These are phyloP conservation scores for Thraustochytrium striatum DNA, from an alignment of 352 stramenopile genomes.

Conservation along the genomic window DNA sequence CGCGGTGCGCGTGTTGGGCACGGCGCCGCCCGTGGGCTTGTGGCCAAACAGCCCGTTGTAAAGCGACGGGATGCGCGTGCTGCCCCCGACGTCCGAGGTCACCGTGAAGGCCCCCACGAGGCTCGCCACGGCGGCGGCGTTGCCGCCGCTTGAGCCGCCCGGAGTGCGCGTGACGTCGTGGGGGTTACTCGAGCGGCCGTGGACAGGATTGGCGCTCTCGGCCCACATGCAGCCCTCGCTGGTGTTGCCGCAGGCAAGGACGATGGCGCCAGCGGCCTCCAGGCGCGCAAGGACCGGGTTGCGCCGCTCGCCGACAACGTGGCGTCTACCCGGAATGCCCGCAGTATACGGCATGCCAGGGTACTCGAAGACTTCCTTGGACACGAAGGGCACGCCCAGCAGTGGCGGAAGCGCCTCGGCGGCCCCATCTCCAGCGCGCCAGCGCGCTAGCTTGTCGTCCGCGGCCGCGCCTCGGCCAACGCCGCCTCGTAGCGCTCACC, in stretches of 20 bases:
- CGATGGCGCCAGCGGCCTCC: slow-evolving; percentile 22
- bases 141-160: slow-evolving; percentile 58
- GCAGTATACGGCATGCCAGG: slow-evolving; percentile 30
- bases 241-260: slow-evolving; percentile 38
- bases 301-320: neutral
- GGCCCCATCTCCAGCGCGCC: too few species aligned
- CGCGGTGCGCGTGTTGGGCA: slow-evolving; percentile 42
- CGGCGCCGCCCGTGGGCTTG: slow-evolving; percentile 56
- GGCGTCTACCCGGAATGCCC: slow-evolving; percentile 1
- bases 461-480: neutral
- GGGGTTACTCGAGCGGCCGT: slow-evolving; percentile 56
- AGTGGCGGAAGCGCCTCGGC: slow-evolving; percentile 11
- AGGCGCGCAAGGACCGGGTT: slow-evolving; percentile 30
- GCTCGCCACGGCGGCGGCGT: slow-evolving; percentile 51
- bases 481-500: neutral
- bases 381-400: slow-evolving; percentile 48
- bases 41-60: slow-evolving; percentile 59
- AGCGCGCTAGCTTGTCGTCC: neutral
- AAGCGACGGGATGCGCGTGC: slow-evolving; percentile 56
- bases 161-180: slow-evolving; percentile 55
- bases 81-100: slow-evolving; percentile 57
- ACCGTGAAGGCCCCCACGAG: slow-evolving; percentile 50
- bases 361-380: slow-evolving; percentile 47
- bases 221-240: slow-evolving; percentile 52
- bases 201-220: slow-evolving; percentile 42